phyloP scores from a whole-genome alignment of 495 filamentous ascomycete species.

The Penicillium angulare region DNA sequence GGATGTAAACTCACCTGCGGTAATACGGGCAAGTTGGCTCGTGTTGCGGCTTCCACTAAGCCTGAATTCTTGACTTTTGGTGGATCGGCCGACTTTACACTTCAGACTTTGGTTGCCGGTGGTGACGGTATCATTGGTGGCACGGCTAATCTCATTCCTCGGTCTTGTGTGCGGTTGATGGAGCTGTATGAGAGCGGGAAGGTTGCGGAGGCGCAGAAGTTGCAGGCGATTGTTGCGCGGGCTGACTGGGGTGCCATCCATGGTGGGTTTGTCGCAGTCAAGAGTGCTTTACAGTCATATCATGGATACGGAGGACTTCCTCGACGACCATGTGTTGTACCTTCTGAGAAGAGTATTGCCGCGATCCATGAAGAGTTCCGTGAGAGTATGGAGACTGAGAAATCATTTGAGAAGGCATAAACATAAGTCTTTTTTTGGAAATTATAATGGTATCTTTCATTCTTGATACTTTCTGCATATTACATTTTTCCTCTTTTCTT shows the following conservation, averaged over 20 bases:
- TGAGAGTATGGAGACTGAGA: constrained; percentile 72
- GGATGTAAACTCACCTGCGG: constrained; percentile 92
- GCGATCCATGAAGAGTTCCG: constrained; percentile 69
- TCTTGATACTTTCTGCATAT: no score
- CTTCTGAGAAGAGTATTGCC: constrained; percentile 55
- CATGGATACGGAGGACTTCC: constrained; percentile 78
- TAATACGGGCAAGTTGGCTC: constrained; percentile 87
- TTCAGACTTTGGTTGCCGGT: constrained; percentile 80
- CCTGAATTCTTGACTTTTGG: constrained; percentile 76
- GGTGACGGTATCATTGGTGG: constrained; percentile 85
- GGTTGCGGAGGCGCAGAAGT: constrained; percentile 64
- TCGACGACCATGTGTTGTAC: constrained; percentile 73
- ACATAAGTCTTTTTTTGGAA: no score
- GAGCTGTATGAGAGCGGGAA: constrained; percentile 71
- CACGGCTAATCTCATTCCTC: constrained; percentile 79
- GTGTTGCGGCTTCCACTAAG: constrained; percentile 65
- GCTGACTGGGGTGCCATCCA: constrained; percentile 89
- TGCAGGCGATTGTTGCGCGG: constrained; percentile 77
- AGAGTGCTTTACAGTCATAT: constrained; percentile 70
- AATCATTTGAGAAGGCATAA: constrained; percentile 38
- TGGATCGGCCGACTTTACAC: constrained; percentile 86
- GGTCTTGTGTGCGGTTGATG: constrained; percentile 68
- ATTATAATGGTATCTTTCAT: no score
- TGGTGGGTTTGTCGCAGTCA: constrained; percentile 82
- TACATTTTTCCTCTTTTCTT: no score